A percentile compares a stretch with the other conserved stretches of the same genome.
Conservation (phyloP, 768 basidiomycete species). For the Rhodotorula kratochvilovae region DNA sequence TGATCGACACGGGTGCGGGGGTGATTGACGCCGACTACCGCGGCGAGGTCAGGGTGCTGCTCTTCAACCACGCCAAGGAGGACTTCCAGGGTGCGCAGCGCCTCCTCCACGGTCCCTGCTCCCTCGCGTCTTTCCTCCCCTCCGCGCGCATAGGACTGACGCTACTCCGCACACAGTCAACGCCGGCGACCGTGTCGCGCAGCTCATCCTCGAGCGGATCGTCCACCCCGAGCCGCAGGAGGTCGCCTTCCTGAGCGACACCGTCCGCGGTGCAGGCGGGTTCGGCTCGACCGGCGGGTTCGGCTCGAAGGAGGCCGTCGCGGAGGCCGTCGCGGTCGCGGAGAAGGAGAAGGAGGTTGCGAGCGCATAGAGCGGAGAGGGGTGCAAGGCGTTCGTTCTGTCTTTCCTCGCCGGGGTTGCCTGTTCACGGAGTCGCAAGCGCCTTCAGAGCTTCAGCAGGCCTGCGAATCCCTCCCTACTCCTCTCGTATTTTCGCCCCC, state of each 20-base stretch:
- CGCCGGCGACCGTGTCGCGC: constrained; percentile 91
- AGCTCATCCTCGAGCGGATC: constrained; percentile 87
- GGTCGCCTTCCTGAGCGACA: constrained; percentile 79
- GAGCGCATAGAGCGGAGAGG: neutral
- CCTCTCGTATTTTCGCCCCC: neutral
- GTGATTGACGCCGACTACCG: constrained; percentile 97
- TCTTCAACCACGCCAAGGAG: constrained; percentile 85
- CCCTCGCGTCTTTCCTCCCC: neutral
- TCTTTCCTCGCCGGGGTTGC: too few species aligned
- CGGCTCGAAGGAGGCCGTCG: constrained; percentile 19
- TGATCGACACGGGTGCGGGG: constrained; percentile 96
- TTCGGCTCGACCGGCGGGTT: constrained; percentile 92
- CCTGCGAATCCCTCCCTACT: too few species aligned
- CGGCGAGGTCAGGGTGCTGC: constrained; percentile 79
- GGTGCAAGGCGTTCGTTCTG: neutral
- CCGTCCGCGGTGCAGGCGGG: constrained; percentile 73
- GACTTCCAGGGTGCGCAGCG: constrained; percentile 82
- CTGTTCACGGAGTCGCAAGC: neutral
- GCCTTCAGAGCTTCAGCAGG: too few species aligned
- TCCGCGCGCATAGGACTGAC: too few species aligned
- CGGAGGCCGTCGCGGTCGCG: neutral
- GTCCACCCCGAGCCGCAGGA: constrained; percentile 77
- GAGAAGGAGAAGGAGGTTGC: neutral
- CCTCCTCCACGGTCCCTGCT: neutral
- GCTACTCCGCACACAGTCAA: constrained; percentile 56